A percentile compares a stretch with the other conserved stretches of the same genome.
Evolutionary conservation across 106 monocot genomes (phyloP).

Genomic region (Dendrobium nobile): DNA sequence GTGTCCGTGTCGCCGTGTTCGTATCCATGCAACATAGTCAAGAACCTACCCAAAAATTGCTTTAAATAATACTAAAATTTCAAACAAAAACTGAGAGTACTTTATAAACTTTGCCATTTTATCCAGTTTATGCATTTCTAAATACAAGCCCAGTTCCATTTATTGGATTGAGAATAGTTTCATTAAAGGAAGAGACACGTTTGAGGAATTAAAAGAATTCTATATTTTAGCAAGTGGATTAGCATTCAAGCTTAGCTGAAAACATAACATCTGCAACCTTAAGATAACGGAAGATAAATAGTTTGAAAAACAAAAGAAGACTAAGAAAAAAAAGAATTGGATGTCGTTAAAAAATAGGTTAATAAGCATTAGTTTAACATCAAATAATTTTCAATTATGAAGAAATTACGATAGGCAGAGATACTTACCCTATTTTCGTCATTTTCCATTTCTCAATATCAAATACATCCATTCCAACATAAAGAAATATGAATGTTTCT

Average conservation of each 20-base stretch:
- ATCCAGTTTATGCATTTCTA: too few species aligned
- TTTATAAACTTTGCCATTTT: too few species aligned
- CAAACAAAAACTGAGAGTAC: too few species aligned
- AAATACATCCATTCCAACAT: slow-evolving; percentile 81
- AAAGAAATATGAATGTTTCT: slow-evolving; percentile 75
- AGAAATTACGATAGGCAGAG: background rate
- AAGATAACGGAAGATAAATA: background rate
- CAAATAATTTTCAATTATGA: background rate
- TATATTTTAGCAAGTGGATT: background rate
- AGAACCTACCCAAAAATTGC: too few species aligned
- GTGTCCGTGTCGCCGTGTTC: too few species aligned
- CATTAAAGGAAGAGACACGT: background rate
- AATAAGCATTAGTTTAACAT: background rate
- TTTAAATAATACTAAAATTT: too few species aligned
- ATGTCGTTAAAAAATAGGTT: background rate
- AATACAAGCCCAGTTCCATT: too few species aligned
- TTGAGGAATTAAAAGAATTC: background rate
- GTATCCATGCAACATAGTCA: too few species aligned
- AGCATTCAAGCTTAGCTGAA: background rate
- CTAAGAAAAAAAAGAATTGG: background rate
- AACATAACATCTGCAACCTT: background rate
- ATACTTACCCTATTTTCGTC: slow-evolving; percentile 36
- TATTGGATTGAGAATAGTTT: background rate
- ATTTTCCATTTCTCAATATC: slow-evolving; percentile 76
- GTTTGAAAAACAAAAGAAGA: background rate